These are phyloP conservation scores for Gaeumannomyces tritici DNA, from an alignment of 2,329 filamentous ascomycete genomes.

Conservation along the genomic window DNA sequence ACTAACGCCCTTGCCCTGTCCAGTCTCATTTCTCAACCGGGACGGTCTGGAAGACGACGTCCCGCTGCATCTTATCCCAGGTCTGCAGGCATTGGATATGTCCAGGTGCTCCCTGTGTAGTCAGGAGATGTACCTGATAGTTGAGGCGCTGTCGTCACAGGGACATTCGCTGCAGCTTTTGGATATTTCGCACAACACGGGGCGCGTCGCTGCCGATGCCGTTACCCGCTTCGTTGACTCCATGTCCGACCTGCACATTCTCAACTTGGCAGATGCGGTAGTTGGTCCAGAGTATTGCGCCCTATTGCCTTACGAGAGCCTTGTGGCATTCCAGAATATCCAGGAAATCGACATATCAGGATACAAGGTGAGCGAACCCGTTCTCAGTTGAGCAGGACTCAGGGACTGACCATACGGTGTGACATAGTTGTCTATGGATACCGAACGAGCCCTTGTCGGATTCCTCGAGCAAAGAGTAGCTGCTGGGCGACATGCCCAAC, in stretches of 20 bases:
- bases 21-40: not conserved
- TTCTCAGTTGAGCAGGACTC: not conserved
- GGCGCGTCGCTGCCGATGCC: conserved; percentile 37
- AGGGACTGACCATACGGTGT: not conserved
- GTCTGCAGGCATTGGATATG: conserved; percentile 38
- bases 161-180: conserved; percentile 31
- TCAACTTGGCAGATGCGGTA: conserved; percentile 42
- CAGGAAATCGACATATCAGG: conserved; percentile 45
- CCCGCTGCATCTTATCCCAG: conserved; percentile 14
- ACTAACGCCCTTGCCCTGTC: not conserved
- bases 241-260: conserved; percentile 31
- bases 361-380: conserved; percentile 31
- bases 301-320: conserved; percentile 33
- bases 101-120: conserved; percentile 43
- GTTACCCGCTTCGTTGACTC: conserved; percentile 33
- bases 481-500: not conserved
- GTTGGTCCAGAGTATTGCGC: conserved; percentile 33
- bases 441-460: conserved; percentile 32
- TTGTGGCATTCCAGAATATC: conserved; percentile 32
- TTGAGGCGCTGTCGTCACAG: conserved; percentile 33
- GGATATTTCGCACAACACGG: conserved; percentile 43
- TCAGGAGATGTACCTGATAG: conserved; percentile 34
- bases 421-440: conserved; percentile 36
- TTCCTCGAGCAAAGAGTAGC: conserved; percentile 23
- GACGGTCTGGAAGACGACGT: not conserved